Evolutionary conservation across 176 grass and related monocot genomes (phyloP).

Genomic region (Bothriochloa decipiens): DNA sequence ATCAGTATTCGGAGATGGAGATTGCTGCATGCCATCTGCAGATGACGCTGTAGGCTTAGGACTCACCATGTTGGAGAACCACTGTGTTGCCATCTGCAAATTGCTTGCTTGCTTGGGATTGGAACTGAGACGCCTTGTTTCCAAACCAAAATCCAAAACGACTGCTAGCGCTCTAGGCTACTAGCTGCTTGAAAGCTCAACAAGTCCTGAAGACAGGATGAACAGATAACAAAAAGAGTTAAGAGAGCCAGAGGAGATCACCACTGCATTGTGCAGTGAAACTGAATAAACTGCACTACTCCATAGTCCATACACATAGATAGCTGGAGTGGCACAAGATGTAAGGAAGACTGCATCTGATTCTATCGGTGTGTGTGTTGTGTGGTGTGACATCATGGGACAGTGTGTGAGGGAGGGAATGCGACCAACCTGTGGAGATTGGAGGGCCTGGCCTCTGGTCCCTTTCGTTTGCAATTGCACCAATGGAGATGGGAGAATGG

Average conservation of each 20-base stretch:
- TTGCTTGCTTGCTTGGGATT: constrained; percentile 16
- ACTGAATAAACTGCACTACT: background rate
- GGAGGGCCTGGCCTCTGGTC: constrained; percentile 50
- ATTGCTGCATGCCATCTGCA: background rate
- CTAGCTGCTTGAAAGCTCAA: constrained; percentile 18
- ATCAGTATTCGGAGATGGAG: background rate
- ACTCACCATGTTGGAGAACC: constrained; percentile 83
- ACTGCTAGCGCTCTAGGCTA: constrained; percentile 10
- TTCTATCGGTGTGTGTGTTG: background rate
- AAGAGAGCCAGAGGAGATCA: too few relatives aligned
- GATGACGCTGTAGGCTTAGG: too few relatives aligned
- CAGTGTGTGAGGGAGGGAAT: background rate
- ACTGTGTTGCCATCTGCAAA: constrained; percentile 65
- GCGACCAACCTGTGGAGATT: constrained; percentile 59
- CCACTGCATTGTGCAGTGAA: background rate
- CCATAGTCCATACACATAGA: background rate
- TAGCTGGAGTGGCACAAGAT: constrained; percentile 18
- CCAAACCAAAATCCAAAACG: constrained; percentile 28
- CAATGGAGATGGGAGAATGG: constrained; percentile 28
- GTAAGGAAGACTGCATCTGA: constrained; percentile 3
- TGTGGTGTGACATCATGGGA: constrained; percentile 13
- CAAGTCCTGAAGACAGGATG: background rate
- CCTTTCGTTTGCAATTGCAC: constrained; percentile 51
- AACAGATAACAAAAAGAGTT: background rate
- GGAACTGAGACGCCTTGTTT: background rate